Evolutionary conservation across 345 rosid species (phyloP).

Genomic region (Kandelia obovata): DNA sequence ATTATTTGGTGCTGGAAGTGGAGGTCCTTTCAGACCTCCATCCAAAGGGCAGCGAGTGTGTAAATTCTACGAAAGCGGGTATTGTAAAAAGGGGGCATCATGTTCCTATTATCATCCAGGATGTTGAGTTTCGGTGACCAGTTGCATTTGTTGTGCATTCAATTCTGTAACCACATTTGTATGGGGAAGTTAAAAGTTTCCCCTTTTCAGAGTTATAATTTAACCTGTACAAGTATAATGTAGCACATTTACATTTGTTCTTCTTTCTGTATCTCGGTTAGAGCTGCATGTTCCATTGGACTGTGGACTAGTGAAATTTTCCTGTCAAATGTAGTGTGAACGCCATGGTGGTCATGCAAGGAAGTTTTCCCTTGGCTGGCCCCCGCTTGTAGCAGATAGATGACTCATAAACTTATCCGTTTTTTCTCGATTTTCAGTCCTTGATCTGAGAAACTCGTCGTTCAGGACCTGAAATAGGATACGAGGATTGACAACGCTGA

Average conservation of each 20-base stretch:
- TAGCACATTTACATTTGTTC: constrained; percentile 15
- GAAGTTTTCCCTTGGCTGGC: not conserved
- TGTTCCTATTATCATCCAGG: constrained; percentile 76
- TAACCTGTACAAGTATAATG: constrained; percentile 24
- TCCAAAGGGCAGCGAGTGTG: constrained; percentile 73
- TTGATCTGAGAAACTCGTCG: no score
- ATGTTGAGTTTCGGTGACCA: constrained; percentile 19
- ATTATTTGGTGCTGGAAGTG: constrained; percentile 35
- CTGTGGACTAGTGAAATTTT: no score
- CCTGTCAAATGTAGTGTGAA: no score
- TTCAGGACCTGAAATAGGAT: no score
- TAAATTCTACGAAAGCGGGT: constrained; percentile 69
- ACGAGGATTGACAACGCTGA: no score
- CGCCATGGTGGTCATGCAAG: no score
- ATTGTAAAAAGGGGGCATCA: constrained; percentile 73
- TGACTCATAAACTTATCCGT: no score
- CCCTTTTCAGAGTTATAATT: constrained; percentile 17
- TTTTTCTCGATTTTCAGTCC: no score
- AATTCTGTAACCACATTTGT: constrained; percentile 28
- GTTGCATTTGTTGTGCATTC: constrained; percentile 20
- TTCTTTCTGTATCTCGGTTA: constrained; percentile 6
- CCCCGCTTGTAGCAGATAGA: not conserved
- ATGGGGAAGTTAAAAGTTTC: constrained; percentile 12
- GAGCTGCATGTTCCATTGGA: constrained; percentile 13
- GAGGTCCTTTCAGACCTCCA: constrained; percentile 44